phyloP scores from a whole-genome alignment of 331 rosid genomes.

The Erythrophleum ivorense region DNA sequence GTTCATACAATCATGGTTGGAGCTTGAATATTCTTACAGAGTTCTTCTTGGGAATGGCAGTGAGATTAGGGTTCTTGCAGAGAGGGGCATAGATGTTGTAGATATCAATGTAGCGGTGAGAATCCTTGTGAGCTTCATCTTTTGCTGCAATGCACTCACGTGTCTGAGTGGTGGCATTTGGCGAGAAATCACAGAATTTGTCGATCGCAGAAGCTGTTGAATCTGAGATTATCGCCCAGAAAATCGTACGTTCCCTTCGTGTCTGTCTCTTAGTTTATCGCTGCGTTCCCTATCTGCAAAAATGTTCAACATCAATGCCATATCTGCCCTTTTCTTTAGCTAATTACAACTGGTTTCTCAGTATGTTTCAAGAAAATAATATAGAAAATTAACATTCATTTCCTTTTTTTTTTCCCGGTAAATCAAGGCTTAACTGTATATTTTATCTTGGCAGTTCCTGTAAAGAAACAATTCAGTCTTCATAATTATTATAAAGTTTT shows the following conservation, averaged over 20 bases:
- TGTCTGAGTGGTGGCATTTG: neutral
- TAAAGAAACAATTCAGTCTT: too few relatives aligned
- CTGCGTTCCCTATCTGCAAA: slow-evolving; percentile 89
- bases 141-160: slow-evolving; percentile 38
- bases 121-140: neutral
- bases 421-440: too few relatives aligned
- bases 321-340: too few relatives aligned
- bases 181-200: slow-evolving; percentile 55
- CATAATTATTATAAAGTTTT: too few relatives aligned
- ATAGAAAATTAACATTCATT: too few relatives aligned
- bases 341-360: too few relatives aligned
- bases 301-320: neutral
- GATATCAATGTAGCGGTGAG: slow-evolving; percentile 40
- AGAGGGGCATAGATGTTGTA: slow-evolving; percentile 86
- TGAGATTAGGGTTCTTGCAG: slow-evolving; percentile 53
- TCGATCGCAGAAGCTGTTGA: slow-evolving; percentile 32
- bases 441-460: too few relatives aligned
- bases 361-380: too few relatives aligned
- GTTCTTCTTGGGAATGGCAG: slow-evolving; percentile 51
- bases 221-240: slow-evolving; percentile 74
- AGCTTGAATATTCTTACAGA: slow-evolving; percentile 51
- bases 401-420: too few relatives aligned
- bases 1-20: too few relatives aligned
- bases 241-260: slow-evolving; percentile 61
- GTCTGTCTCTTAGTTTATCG: slow-evolving; percentile 73